Percentiles rank a stretch among this genome's conserved stretches.
phyloP scores from a whole-genome alignment of 1,284 basidiomycete genomes.

The Waitea zeae region DNA sequence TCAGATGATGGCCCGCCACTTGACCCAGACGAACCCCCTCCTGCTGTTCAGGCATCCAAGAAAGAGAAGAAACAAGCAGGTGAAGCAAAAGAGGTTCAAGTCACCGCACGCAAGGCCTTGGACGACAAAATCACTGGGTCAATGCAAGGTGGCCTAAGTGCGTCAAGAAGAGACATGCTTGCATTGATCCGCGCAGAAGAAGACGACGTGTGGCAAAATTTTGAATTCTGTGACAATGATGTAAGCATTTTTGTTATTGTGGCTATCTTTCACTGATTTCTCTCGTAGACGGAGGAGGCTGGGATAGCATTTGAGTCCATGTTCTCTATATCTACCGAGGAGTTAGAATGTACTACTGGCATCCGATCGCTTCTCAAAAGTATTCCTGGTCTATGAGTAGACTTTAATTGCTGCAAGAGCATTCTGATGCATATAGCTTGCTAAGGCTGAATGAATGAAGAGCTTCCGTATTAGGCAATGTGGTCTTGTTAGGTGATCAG shows the following conservation, averaged over 20 bases:
- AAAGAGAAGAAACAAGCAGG: conserved; percentile 35
- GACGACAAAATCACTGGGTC: conserved; percentile 37
- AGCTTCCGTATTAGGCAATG: no score
- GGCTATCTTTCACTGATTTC: conserved; percentile 4
- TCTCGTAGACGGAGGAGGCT: conserved; percentile 37
- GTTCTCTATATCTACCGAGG: conserved; percentile 37
- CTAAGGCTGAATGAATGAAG: no score
- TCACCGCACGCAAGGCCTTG: conserved; percentile 41
- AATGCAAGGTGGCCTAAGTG: conserved; percentile 38
- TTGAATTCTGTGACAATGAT: conserved; percentile 41
- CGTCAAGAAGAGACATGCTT: conserved; percentile 14
- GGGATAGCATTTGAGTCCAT: conserved; percentile 36
- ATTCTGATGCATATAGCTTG: no score
- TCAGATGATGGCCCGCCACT: conserved; percentile 63
- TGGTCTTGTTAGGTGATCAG: no score
- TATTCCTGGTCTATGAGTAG: conserved; percentile 28
- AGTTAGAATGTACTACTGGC: conserved; percentile 40
- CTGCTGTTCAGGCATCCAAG: conserved; percentile 22
- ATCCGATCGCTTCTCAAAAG: conserved; percentile 41
- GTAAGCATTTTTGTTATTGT: conserved; percentile 20
- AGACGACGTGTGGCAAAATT: conserved; percentile 14
- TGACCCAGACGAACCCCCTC: conserved; percentile 53
- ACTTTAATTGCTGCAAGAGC: background rate
- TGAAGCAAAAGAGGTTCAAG: conserved; percentile 58
- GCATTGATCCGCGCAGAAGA: conserved; percentile 11